Base-by-base conservation (phyloP, 2,329 filamentous ascomycete species). In the Metarhizium brunneum region DNA sequence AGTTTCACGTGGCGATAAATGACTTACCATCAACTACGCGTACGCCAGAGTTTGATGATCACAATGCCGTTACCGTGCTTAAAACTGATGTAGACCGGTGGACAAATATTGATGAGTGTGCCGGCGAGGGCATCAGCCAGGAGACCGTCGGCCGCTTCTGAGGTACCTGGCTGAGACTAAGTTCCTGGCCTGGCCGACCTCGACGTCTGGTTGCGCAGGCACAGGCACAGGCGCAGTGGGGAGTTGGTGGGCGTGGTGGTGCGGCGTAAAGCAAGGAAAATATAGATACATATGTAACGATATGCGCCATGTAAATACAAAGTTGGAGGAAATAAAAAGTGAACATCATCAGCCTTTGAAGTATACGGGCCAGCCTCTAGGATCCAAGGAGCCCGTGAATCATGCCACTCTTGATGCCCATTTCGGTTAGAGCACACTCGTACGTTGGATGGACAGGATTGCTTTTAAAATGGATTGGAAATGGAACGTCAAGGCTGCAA, bases 1-100 rank as follows among this genome's bases (percentile, higher is more conserved):
- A 90, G 3, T 88, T 85, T 66, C 86, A 90, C 68, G 87, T 90
- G 69, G 47, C 35, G 25, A 83, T 82, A 1, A 81, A 79, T 8
- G 20, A 90, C 66, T 74, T 90, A 4, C 87, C 86, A 0, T 77
- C 77, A 32, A 82, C 83, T 60, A 88, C 85, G 38, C 82, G 82
- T 56, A 85, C 86, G 0, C 86, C 86, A 0, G 85, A 87, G 64
- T 75, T 56, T 13, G 82, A 87, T 59, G 86, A 64, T 48, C 40
- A 64, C 3, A 90, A 94, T 64, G 82, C 89, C 0, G 76, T 81
- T 1, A 72, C 74, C 2, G 80, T 85, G 0, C 76, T 95, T 29
- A 80, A 80, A 65, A 76, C 78, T 3, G 86, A 92, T 64, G 76
- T 76, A 0, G 74, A 78, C 53, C 66, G 78, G 76, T 79, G 80